Evolutionary conservation across 108 stramenopile species (phyloP), one percentile per base, ranked within the genome.

Genomic region (Asterionellopsis glacialis): DNA sequence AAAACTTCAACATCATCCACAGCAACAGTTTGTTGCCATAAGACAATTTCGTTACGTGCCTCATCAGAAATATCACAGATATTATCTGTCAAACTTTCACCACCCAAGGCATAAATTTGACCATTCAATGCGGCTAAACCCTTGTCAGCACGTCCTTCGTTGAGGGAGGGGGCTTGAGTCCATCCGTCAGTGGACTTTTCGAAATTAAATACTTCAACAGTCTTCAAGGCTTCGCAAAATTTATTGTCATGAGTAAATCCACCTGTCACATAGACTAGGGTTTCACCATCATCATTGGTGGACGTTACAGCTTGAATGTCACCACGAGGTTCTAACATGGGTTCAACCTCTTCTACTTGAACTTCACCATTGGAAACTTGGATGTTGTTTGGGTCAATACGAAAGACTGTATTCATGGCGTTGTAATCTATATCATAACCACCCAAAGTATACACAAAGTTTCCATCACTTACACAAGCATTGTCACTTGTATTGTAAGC

Each of bases 41-140:
- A 33, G 39, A 66, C 70, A 7, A 68, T 56, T 22, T 58, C 63
- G 40, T 73, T 61, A 9, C 48, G 15, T 33, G 77, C 78, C 1
- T 51, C 26, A 4, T 38, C 64, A 15, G 70, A 19, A 26, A 60
- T 41, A 3, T 69, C 58, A 41, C 77, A 79, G 5, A 54, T 16
- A 11, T 50, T 57, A 41, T 81, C 69, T 13, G 80, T 51, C 45
- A 70, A 63, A 42, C 64, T 67, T 56, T 89, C 88, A 1, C 88
- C 88, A 16, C 88, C 88, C 23, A 89, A 59, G 38, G 88, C 80
- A 68, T 68, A 84, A 11, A 89, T 18, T 24, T 70, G 68, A 25
- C 68, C 82, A 41, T 73, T 23, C n/a, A 81, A 41, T 19, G 51
- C 72, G 6, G 80, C 80, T 27, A 85, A 61, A 13, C 67, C 82